Evolutionary conservation across 306 rosid genomes (phyloP).

Genomic region (Heteromeles arbutifolia): DNA sequence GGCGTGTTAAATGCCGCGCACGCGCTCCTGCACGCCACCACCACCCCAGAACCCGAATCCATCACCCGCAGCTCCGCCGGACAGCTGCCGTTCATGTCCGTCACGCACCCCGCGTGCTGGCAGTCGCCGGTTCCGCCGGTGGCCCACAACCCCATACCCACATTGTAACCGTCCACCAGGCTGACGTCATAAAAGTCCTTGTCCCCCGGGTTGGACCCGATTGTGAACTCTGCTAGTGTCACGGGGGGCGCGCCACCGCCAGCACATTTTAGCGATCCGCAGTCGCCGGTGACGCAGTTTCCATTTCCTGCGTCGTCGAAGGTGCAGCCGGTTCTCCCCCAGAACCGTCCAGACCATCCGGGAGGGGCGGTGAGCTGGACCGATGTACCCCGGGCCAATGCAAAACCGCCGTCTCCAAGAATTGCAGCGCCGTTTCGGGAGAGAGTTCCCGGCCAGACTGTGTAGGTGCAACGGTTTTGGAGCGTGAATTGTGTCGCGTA

Average conservation of each 20-base stretch:
- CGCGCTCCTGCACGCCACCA: constrained; percentile 86
- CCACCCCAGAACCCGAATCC: constrained; percentile 25
- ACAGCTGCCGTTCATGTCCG: constrained; percentile 55
- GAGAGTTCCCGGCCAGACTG: constrained; percentile 80
- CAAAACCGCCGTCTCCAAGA: constrained; percentile 63
- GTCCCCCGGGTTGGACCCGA: constrained; percentile 14
- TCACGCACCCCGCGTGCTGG: constrained; percentile 71
- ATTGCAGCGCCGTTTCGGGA: constrained; percentile 51
- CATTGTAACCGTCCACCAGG: constrained; percentile 88
- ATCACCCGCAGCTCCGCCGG: constrained; percentile 54
- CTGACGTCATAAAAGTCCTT: constrained; percentile 88
- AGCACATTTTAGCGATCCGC: constrained; percentile 51
- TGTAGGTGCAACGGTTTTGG: constrained; percentile 51
- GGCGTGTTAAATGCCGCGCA: constrained; percentile 62
- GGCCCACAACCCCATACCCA: constrained; percentile 63
- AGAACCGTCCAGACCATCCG: constrained; percentile 89
- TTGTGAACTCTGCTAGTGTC: constrained; percentile 64
- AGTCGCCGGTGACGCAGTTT: constrained; percentile 55
- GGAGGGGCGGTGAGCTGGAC: constrained; percentile 41
- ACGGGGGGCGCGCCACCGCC: constrained; percentile 61
- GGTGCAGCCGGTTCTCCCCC: constrained; percentile 73
- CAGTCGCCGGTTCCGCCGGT: constrained; percentile 76
- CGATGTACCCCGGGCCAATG: constrained; percentile 32
- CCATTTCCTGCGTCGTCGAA: constrained; percentile 59
- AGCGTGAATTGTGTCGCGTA: constrained; percentile 46